Evolutionary conservation across 306 rosid genomes (phyloP).

Genomic region (Alnus glutinosa): DNA sequence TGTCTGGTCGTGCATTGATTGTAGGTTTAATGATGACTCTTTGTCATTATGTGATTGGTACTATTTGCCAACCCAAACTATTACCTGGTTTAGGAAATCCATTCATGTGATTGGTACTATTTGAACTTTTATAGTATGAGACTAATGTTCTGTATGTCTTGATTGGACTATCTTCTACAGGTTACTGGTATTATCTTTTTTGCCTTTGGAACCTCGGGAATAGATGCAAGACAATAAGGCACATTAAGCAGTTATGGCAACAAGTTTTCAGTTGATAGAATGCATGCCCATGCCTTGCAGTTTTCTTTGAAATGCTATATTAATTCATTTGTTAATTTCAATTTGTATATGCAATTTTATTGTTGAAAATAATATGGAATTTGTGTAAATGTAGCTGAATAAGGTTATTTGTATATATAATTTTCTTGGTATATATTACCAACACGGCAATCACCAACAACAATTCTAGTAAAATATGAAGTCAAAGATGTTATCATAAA

Average conservation of each 20-base stretch:
- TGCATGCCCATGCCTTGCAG: background rate
- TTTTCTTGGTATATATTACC: no score
- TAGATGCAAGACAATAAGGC: constrained; percentile 44
- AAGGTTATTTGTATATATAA: no score
- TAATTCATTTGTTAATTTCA: background rate
- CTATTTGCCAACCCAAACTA: no score
- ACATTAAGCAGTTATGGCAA: constrained; percentile 36
- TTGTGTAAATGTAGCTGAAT: no score
- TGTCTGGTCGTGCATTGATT: no score
- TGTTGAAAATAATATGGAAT: no score
- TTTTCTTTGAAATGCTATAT: background rate
- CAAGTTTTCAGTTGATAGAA: constrained; percentile 5
- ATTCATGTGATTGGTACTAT: background rate
- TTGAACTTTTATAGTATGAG: background rate
- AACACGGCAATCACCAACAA: no score
- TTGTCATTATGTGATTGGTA: no score
- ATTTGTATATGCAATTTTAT: background rate
- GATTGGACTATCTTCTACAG: constrained; percentile 43
- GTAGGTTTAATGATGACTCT: no score
- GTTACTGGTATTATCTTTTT: constrained; percentile 66
- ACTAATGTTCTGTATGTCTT: background rate
- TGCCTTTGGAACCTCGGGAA: constrained; percentile 46
- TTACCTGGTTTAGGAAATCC: no score
- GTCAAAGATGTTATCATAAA: no score
- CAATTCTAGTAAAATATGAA: no score